Base-by-base conservation (phyloP, 345 rosid species). In the Ceriops tagal region DNA sequence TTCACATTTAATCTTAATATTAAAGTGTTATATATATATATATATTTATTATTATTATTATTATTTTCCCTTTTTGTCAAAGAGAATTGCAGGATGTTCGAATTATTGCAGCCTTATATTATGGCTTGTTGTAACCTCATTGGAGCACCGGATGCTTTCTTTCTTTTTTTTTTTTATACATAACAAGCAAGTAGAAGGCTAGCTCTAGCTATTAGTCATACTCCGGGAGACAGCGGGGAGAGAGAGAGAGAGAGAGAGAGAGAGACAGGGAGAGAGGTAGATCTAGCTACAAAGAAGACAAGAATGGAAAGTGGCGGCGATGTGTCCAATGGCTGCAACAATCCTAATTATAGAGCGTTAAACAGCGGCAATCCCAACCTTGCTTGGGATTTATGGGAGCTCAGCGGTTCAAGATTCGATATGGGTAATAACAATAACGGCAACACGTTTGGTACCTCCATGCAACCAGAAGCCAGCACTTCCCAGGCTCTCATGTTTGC, bases 301-400 rank as follows among this genome's bases (percentile, higher is more conserved):
- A 62, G 68, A 22, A 82, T 80, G 84, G 86, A 80, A 69, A 81
- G 64, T 70, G 78, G 78, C 63, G 65, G 78, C 37, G 65, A 69
- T 69, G 28, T 68, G 32, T 77, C 65, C 72, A 58, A 18, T 22
- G 56, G 28, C 19, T 31, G 32, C 60, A 60, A 58, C 72, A 57
- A 16, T 21, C 66, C 59, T 21, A 53, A 24, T 59, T 43, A 43
- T 43, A 65, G 73, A 30, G 62, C 65, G 9, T 76, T 62, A 34
- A 31, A 18, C 13, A 52, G 57, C 47, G 20, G 52, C 56, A 61
- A 52, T 10, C 34, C 47, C 34, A 64, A 57, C 59, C 70, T 66
- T n/a, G 11, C 49, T 6, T 75, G 78, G 73, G 81, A 75, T 24
- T 47, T 68, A 24, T 73, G 78, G 80, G 75, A 69, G 67, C 59